phyloP scores from a whole-genome alignment of 352 stramenopile genomes.

The Thalassiosira tumida region DNA sequence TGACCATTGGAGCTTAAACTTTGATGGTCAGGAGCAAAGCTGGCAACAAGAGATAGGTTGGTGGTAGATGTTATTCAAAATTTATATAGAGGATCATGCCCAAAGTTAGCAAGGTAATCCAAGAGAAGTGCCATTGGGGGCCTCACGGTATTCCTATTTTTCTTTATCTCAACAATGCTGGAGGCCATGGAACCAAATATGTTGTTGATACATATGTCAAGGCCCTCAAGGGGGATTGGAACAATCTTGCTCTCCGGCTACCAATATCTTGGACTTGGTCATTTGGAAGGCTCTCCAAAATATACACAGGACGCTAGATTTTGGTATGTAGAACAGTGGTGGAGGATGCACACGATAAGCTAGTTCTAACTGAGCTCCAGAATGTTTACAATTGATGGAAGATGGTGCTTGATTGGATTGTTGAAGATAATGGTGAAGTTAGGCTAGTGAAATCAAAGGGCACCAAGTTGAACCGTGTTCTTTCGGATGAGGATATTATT shows the following conservation, averaged over 20 bases:
- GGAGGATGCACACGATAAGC: neutral
- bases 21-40: conserved; percentile 5
- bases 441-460: neutral
- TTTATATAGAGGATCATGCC: conserved; percentile 51
- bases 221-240: conserved; percentile 42
- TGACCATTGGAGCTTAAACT: too few species aligned
- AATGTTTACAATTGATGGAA: neutral
- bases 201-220: conserved; percentile 28
- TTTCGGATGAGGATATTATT: neutral
- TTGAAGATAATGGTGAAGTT: neutral
- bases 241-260: conserved; percentile 58
- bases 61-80: conserved; percentile 63
- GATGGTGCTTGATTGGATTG: neutral
- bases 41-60: conserved; percentile 44
- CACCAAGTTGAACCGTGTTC: neutral
- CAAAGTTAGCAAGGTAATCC: conserved; percentile 38
- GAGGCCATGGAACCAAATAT: conserved; percentile 65
- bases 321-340: neutral
- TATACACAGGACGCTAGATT: conserved; percentile 8
- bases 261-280: conserved; percentile 73
- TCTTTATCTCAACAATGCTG: conserved; percentile 65
- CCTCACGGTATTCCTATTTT: conserved; percentile 25
- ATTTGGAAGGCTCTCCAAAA: conserved; percentile 68
- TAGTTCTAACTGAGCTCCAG: neutral
- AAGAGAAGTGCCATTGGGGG: conserved; percentile 57